A percentile compares a stretch with the other conserved stretches of the same genome.
Evolutionary conservation across 106 monocot genomes (phyloP).

Genomic region (Dendrobium catenatum): DNA sequence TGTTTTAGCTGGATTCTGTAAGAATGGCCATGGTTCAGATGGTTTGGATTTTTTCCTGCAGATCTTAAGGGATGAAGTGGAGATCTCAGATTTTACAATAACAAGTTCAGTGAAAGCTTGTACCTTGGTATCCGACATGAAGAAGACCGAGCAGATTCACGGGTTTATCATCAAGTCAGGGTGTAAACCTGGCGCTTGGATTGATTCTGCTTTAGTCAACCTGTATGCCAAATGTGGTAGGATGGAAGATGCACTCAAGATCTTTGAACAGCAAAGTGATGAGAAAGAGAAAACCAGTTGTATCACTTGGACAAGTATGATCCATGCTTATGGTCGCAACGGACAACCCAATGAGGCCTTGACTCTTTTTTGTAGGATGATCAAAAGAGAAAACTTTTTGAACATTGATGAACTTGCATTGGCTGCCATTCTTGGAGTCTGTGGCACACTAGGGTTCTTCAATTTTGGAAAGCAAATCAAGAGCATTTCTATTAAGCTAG

Average conservation of each 20-base stretch:
- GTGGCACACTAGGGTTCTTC: slow-evolving; percentile 50
- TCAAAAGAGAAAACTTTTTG: slow-evolving; percentile 14
- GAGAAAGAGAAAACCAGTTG: slow-evolving; percentile 28
- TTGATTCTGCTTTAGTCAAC: slow-evolving; percentile 67
- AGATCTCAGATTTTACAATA: slow-evolving; percentile 62
- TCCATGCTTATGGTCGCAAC: slow-evolving; percentile 39
- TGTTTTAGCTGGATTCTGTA: slow-evolving; percentile 67
- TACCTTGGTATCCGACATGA: slow-evolving; percentile 28
- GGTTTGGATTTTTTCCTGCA: slow-evolving; percentile 46
- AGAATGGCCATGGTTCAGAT: slow-evolving; percentile 46
- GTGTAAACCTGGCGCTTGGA: slow-evolving; percentile 29
- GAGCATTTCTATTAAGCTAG: slow-evolving; percentile 35
- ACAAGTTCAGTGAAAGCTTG: slow-evolving; percentile 47
- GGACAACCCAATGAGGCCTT: slow-evolving; percentile 48
- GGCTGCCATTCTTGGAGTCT: slow-evolving; percentile 51
- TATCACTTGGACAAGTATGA: slow-evolving; percentile 53
- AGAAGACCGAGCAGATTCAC: slow-evolving; percentile 67
- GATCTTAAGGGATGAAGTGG: slow-evolving; percentile 40
- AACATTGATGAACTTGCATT: slow-evolving; percentile 52
- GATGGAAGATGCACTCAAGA: slow-evolving; percentile 47
- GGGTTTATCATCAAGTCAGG: slow-evolving; percentile 65
- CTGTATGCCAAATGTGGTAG: slow-evolving; percentile 73
- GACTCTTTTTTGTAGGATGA: slow-evolving; percentile 30
- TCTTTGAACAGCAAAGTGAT: slow-evolving; percentile 35
- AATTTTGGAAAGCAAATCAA: slow-evolving; percentile 74